These are phyloP conservation scores for Gloeopeniophorella convolvens DNA, from an alignment of 768 basidiomycete species.

Conservation along the genomic window DNA sequence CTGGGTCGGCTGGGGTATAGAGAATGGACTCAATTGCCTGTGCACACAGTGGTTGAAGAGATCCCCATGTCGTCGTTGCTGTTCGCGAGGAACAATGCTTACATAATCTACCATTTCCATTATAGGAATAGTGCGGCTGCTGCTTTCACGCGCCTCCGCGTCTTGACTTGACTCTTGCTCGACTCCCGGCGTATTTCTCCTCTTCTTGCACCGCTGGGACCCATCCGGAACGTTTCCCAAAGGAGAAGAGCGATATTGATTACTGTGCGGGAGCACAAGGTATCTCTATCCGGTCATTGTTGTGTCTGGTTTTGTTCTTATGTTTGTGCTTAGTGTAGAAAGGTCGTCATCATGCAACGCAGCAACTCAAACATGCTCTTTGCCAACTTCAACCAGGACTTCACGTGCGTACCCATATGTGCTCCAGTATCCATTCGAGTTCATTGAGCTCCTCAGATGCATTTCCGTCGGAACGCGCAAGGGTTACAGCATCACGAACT, in stretches of 20 bases:
- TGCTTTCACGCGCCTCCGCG: not conserved
- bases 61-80: too few relatives aligned
- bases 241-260: not conserved
- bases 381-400: conserved; percentile 98
- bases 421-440: not conserved
- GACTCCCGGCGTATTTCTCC: too few relatives aligned
- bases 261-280: not conserved
- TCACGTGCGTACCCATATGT: conserved; percentile 52
- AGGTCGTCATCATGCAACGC: conserved; percentile 15
- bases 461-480: conserved; percentile 92
- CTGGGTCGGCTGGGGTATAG: too few relatives aligned
- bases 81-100: too few relatives aligned
- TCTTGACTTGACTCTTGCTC: too few relatives aligned
- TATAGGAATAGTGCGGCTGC: not conserved
- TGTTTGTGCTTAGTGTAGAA: not conserved
- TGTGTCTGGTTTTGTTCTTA: not conserved
- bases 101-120: not conserved
- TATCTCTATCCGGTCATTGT: too few relatives aligned
- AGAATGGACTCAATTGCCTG: too few relatives aligned
- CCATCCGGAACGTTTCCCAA: not conserved
- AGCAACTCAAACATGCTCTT: conserved; percentile 58
- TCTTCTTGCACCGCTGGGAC: not conserved
- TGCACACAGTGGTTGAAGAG: too few relatives aligned
- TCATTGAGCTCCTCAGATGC: conserved; percentile 43
- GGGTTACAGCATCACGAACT: conserved; percentile 96